Conservation (phyloP, 2,329 filamentous ascomycete species). For the Microdochium nivale region DNA sequence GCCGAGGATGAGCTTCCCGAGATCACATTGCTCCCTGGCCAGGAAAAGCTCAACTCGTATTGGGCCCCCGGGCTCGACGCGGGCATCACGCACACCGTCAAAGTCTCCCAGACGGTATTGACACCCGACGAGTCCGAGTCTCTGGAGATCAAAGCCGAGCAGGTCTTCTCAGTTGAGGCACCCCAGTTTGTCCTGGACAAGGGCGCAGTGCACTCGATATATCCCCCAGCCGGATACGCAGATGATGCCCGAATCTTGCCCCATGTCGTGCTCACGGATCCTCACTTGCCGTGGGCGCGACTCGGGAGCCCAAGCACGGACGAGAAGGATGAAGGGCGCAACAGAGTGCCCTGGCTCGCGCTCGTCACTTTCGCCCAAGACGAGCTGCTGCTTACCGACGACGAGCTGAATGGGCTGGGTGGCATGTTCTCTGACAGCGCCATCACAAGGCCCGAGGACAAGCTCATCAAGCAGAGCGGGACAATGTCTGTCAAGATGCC, state of each 20-base stretch:
- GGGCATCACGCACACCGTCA: constrained; percentile 5
- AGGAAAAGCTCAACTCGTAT: constrained; percentile 11
- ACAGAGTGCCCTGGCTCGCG: constrained; percentile 29
- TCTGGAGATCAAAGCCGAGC: constrained; percentile 7
- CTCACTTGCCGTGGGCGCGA: constrained; percentile 33
- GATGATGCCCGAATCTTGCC: constrained; percentile 27
- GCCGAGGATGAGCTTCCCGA: no score
- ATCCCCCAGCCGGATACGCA: constrained; percentile 28
- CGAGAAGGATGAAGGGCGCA: no score
- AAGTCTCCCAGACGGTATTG: background rate
- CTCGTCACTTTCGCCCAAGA: constrained; percentile 26
- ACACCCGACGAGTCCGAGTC: constrained; percentile 2
- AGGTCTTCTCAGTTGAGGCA: constrained; percentile 25
- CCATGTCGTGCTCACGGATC: constrained; percentile 34
- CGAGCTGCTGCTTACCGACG: constrained; percentile 21
- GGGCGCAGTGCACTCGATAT: constrained; percentile 23
- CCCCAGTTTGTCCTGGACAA: constrained; percentile 25
- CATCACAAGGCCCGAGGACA: constrained; percentile 3
- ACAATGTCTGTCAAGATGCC: constrained; percentile 14
- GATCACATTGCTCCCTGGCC: no score
- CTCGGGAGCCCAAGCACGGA: constrained; percentile 9
- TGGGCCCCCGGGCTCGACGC: constrained; percentile 10
- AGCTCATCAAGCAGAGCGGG: constrained; percentile 9
- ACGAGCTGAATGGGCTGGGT: constrained; percentile 2
- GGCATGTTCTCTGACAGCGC: background rate